Evolutionary conservation across 1,284 basidiomycete species (phyloP).

Genomic region (Xanthoconium separans): DNA sequence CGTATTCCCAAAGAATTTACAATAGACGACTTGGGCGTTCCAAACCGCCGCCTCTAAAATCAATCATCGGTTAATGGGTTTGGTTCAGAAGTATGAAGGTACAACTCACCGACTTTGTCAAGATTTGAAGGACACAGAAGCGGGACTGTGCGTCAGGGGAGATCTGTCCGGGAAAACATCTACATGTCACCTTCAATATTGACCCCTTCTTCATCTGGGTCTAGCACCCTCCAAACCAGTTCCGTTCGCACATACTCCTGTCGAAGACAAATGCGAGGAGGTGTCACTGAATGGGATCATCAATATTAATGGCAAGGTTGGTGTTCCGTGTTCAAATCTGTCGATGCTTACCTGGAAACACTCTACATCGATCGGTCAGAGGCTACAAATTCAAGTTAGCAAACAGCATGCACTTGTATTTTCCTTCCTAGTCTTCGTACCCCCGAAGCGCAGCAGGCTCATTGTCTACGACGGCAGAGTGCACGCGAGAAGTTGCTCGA

Average conservation of each 20-base stretch:
- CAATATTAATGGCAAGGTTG: constrained; percentile 89
- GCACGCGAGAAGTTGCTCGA: constrained; percentile 91
- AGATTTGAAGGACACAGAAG: too few relatives aligned
- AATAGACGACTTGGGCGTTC: constrained; percentile 99
- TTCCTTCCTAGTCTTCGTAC: neutral
- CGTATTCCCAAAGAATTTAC: constrained; percentile 72
- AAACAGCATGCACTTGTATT: constrained; percentile 56
- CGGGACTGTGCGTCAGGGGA: too few relatives aligned
- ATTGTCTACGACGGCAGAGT: constrained; percentile 85
- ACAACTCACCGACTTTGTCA: constrained; percentile 97
- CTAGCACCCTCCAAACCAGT: constrained; percentile 54
- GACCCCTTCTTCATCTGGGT: constrained; percentile 51
- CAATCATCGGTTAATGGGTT: constrained; percentile 96
- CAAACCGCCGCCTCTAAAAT: constrained; percentile 94
- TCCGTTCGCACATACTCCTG: constrained; percentile 38
- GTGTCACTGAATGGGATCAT: constrained; percentile 92
- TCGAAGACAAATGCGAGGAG: constrained; percentile 86
- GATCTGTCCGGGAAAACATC: constrained; percentile 89
- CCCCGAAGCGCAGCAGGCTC: constrained; percentile 49
- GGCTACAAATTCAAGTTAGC: constrained; percentile 67
- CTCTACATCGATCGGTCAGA: constrained; percentile 75
- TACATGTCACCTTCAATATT: constrained; percentile 40
- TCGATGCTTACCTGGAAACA: constrained; percentile 86
- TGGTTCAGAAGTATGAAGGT: constrained; percentile 99
- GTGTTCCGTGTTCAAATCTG: constrained; percentile 48